phyloP scores from a whole-genome alignment of 208 protist species.

The Crithidia fasciculata region DNA sequence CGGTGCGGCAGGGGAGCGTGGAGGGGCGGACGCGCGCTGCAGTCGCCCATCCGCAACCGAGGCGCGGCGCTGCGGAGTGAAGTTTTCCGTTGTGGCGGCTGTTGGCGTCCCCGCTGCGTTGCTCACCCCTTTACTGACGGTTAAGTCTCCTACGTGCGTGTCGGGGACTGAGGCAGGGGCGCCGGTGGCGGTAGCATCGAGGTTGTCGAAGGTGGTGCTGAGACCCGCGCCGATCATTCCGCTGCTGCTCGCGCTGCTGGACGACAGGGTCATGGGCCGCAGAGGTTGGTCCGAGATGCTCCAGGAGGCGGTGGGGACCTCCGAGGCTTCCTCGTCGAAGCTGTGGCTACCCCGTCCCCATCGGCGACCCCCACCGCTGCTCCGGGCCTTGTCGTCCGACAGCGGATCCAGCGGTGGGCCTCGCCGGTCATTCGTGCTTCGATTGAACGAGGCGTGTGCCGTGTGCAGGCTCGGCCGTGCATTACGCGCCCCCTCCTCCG shows the following conservation, averaged over 20 bases:
- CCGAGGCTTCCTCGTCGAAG: neutral
- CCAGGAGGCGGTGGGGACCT: neutral
- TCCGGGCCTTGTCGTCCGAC: constrained; percentile 5
- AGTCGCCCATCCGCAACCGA: neutral
- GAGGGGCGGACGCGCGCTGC: neutral
- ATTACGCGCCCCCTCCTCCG: constrained; percentile 1
- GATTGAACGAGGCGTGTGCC: neutral
- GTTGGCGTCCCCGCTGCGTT: too few relatives aligned
- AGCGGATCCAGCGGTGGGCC: neutral
- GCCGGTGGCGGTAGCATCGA: neutral
- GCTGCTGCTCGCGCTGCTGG: constrained; percentile 17
- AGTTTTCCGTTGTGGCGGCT: neutral
- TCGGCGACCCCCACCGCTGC: neutral
- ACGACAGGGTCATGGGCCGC: neutral
- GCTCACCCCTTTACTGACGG: too few relatives aligned
- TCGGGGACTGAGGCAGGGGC: too few relatives aligned
- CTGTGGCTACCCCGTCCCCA: neutral
- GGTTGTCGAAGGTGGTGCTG: neutral
- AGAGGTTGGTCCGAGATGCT: neutral
- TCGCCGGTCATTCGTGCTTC: neutral
- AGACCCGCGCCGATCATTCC: neutral
- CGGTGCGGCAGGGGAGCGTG: neutral
- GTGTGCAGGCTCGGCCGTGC: neutral
- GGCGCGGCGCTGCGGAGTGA: neutral
- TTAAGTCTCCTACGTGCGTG: too few relatives aligned